These are phyloP conservation scores for Penicillium bialowiezense DNA, from an alignment of 495 filamentous ascomycete genomes.

Conservation along the genomic window DNA sequence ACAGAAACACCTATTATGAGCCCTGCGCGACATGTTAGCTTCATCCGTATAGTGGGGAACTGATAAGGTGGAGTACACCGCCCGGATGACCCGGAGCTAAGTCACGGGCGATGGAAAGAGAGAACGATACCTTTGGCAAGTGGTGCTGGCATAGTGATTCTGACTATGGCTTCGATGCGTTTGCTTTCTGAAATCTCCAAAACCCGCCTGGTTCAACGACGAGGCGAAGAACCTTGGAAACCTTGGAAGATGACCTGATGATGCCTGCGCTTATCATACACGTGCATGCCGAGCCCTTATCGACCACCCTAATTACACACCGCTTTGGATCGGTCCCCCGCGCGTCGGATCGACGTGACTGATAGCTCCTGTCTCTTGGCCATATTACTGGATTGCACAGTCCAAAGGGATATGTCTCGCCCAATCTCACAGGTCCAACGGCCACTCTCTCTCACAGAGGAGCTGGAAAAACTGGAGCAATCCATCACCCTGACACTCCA, in stretches of 20 bases:
- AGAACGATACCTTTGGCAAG: conserved; percentile 50
- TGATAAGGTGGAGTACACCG: conserved; percentile 38
- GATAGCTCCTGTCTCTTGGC: neutral
- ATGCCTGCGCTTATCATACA: conserved; percentile 23
- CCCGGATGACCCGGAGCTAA: conserved; percentile 15
- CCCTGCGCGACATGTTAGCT: conserved; percentile 46
- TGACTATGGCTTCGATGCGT: neutral
- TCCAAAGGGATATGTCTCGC: conserved; percentile 43
- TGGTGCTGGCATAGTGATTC: conserved; percentile 46
- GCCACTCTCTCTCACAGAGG: conserved; percentile 81
- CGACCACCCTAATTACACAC: conserved; percentile 33
- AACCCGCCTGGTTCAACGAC: neutral
- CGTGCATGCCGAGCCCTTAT: conserved; percentile 38
- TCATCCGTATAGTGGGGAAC: conserved; percentile 17
- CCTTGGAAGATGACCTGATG: conserved; percentile 12
- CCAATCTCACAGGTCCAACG: conserved; percentile 53
- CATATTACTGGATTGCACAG: neutral
- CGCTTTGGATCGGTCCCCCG: conserved; percentile 29
- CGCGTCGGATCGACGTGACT: conserved; percentile 14
- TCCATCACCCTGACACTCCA: conserved; percentile 95
- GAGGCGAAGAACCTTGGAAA: too few species aligned
- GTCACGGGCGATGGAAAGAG: neutral
- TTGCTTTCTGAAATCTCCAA: neutral
- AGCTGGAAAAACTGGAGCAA: conserved; percentile 94
- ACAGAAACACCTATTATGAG: conserved; percentile 74